Base-by-base conservation (phyloP, 257 asterid genomes). In the Solanum virginianum region DNA sequence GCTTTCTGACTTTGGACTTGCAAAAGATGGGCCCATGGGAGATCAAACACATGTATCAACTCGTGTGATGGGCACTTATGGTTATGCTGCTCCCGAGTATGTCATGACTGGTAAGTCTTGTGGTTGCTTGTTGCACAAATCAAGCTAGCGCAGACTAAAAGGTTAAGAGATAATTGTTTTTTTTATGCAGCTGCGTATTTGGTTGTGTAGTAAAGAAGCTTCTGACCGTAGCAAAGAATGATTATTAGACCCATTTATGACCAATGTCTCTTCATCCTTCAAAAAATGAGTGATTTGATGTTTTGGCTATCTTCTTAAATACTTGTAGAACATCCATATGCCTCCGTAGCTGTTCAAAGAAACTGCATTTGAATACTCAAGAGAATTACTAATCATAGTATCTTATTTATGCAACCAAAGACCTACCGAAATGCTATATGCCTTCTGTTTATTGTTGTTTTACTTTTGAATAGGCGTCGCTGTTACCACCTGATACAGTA, bases 41-140 rank as follows among this genome's bases (percentile, higher is more conserved):
- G 98, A 96, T 88, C 97, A 96, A 91, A 96, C 99, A 32, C 99
- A 96, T 70, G 99, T 96, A 68, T 95, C 99, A 45, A 96, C 99
- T 86, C 92, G 98, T 22, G 98, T 96, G 53, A 93, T 95, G 99
- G 99, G 99, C 81, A 96, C 99, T 63, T 95, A 93, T 43, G 98
- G 99, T 68, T 96, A 96, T 89, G 98, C 98, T 79, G 98, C 99
- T 83, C 99, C 99, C 0, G 99, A 96, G 89, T 96, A 96, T 89
- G 95, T 96, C 88, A 95, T 96, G 99, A 96, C 98, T 4, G 98
- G 99, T 96, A 88, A 92, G 97, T 88, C 55, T 84, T 74, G 74
- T 80, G 36, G 83, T 20, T 43, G 65, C 69, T 20, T 55, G 85
- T 82, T 79, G 65, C 14, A 51, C 24, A 24, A 77, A 79, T 26